These are phyloP conservation scores for Mycosphaerella arachidis DNA, from an alignment of 2,329 filamentous ascomycete species.

Conservation along the genomic window DNA sequence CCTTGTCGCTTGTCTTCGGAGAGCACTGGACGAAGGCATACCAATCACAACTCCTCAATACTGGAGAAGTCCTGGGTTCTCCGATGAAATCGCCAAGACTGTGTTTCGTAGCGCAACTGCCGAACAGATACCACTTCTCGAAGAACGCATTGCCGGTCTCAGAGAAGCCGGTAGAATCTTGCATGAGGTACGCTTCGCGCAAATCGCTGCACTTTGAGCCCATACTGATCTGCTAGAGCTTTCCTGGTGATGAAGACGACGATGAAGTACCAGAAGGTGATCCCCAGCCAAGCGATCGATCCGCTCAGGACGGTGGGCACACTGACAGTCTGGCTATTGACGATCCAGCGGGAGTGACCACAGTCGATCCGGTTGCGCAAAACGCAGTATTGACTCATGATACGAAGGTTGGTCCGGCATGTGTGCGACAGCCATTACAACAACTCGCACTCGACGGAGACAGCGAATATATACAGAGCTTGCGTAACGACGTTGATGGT, in stretches of 20 bases:
- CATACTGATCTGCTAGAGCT: conserved; percentile 18
- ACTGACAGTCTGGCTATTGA: not conserved
- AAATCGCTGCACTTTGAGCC: not conserved
- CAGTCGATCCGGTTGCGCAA: too few species aligned
- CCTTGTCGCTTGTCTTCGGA: conserved; percentile 77
- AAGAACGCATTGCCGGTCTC: conserved; percentile 72
- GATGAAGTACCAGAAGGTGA: not conserved
- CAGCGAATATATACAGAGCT: not conserved
- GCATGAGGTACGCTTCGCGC: conserved; percentile 16
- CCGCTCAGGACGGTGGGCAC: not conserved
- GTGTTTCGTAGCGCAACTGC: conserved; percentile 84
- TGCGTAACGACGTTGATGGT: conserved; percentile 3
- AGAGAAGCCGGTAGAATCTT: conserved; percentile 78
- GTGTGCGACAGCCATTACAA: too few species aligned
- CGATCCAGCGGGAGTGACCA: not conserved
- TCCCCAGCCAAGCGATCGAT: not conserved
- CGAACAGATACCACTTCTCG: conserved; percentile 80
- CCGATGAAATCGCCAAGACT: conserved; percentile 65
- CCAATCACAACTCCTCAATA: conserved; percentile 85
- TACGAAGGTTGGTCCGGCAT: too few species aligned
- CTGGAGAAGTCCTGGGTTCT: conserved; percentile 61
- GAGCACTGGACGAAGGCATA: conserved; percentile 85
- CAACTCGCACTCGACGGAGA: not conserved
- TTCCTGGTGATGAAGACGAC: conserved; percentile 13
- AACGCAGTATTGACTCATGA: too few species aligned